Percentiles rank a stretch among this genome's conserved stretches.
Evolutionary conservation across 371 early-diverging fungal genomes (phyloP).

Genomic region (Saksenaea oblongispora): DNA sequence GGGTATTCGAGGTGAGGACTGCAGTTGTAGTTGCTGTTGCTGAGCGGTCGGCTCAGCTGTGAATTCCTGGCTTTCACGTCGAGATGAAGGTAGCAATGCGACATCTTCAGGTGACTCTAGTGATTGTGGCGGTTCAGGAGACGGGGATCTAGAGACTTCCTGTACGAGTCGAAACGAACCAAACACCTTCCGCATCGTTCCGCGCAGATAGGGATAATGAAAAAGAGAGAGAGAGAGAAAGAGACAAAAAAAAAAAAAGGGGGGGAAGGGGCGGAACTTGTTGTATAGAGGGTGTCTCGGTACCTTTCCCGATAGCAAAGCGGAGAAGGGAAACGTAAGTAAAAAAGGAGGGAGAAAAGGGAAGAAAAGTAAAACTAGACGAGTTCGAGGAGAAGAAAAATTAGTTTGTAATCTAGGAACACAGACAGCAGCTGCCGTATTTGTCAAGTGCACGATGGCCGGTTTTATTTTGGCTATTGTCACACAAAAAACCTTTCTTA

Average conservation of each 20-base stretch:
- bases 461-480: constrained; percentile 12
- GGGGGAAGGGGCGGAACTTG: neutral
- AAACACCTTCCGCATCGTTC: constrained; percentile 21
- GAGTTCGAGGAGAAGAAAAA: neutral
- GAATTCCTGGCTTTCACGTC: neutral
- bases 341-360: constrained; percentile 1
- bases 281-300: neutral
- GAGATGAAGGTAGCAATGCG: neutral
- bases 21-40: neutral
- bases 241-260: neutral
- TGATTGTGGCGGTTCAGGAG: constrained; percentile 4
- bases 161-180: constrained; percentile 27
- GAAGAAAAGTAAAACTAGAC: constrained; percentile 7
- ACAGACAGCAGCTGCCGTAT: constrained; percentile 1
- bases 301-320: neutral
- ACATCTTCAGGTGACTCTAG: neutral
- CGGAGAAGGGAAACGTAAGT: constrained; percentile 1
- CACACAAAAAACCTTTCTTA: constrained; percentile 10
- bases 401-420: constrained; percentile 7
- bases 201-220: neutral
- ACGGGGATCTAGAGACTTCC: constrained; percentile 19
- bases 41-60: neutral
- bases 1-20: neutral
- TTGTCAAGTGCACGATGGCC: constrained; percentile 1
- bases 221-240: neutral